Evolutionary conservation across 495 filamentous ascomycete genomes (phyloP), one percentile per base, ranked within the genome.

Genomic region (Pyrenula massariospora): DNA sequence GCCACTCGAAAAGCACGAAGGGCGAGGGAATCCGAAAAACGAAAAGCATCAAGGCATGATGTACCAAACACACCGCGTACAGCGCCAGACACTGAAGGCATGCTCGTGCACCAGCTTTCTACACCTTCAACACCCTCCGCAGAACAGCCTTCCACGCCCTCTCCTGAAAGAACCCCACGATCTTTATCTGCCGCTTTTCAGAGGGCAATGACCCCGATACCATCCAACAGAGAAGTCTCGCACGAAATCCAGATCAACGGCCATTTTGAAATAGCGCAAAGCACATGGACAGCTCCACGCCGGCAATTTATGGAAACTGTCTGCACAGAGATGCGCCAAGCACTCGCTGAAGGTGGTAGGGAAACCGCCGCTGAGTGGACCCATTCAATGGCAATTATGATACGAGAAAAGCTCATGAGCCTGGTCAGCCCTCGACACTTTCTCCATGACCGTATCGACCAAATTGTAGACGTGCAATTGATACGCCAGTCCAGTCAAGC

Each of bases 221-320:
- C 91, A 2, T 82, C 86, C 60, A 98, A 97, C 65, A 78, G 93
- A 48, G 73, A 86, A 22, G 72, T 98, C 48, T 84, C 95, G 2
- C 93, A 97, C 66, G 93, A 97, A 66, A 75, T 98, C 22, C 84
- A 91, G 31, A 87, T 98, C 61, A 91, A 97, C 66, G 87, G 85
- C 62, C 85, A 93, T 60, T 98, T 77, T 62, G 77, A 76, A 56
- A 77, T 87, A 15, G 78, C 84, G 48, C 71, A 81, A 48, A 65
- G 69, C 1, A 68, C 72, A 23, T 75, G 76, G 50, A 78, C 73
- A 3, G 73, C 73, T 10, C 70, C 68, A 25, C 77, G 75, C 61
- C 82, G 69, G 57, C 75, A 67, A 58, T 76, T 76, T 54, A 77
- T 78, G 68, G 62, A 73, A 55, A 52, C 50, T 19, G 19, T 52